Evolutionary conservation across 106 monocot genomes (phyloP).

Genomic region (Cymbidium sinense): DNA sequence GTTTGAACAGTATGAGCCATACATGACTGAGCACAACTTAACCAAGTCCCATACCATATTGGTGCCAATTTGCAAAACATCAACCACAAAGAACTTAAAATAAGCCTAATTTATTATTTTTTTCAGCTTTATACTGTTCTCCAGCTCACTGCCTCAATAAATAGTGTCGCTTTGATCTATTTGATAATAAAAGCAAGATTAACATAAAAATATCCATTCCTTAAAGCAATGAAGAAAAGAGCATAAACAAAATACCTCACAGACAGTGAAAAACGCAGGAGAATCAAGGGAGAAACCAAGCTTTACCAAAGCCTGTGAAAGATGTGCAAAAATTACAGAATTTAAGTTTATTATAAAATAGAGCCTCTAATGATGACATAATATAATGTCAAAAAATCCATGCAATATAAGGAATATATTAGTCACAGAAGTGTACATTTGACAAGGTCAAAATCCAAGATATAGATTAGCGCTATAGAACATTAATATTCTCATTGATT

Average conservation of each 20-base stretch:
- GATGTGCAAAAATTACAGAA: background rate
- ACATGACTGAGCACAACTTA: too few relatives aligned
- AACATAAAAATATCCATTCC: background rate
- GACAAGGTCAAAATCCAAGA: too few relatives aligned
- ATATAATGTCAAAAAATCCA: background rate
- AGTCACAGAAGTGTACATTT: background rate
- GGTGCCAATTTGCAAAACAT: too few relatives aligned
- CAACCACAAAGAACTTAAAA: too few relatives aligned
- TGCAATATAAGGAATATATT: background rate
- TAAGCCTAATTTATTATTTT: too few relatives aligned
- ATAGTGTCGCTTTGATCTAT: background rate
- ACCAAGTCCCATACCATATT: too few relatives aligned
- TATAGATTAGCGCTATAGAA: too few relatives aligned
- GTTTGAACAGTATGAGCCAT: too few relatives aligned
- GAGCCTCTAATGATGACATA: background rate
- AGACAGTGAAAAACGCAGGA: conserved; percentile 69
- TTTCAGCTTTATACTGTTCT: too few relatives aligned
- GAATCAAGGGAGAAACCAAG: conserved; percentile 65
- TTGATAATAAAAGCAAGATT: background rate
- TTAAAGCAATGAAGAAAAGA: background rate
- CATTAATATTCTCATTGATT: too few relatives aligned
- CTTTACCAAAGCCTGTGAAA: conserved; percentile 44
- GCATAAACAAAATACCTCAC: conserved; percentile 40
- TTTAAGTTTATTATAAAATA: background rate
- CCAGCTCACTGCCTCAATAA: too few relatives aligned